Percentiles rank a stretch among this genome's conserved stretches.
Evolutionary conservation across 2,329 filamentous ascomycete genomes (phyloP).

Genomic region (Trichoderma harzianum): DNA sequence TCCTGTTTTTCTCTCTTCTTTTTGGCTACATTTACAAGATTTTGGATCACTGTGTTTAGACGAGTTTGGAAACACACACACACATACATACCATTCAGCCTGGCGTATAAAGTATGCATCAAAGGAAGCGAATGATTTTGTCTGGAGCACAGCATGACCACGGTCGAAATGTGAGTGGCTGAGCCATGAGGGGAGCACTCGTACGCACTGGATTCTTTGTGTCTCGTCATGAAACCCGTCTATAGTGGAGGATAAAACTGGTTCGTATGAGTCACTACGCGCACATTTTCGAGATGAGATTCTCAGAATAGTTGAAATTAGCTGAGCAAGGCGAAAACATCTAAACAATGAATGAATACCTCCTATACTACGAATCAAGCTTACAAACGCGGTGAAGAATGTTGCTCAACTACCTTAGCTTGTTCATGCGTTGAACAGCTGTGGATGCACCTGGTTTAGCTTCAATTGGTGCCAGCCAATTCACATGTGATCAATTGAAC

Average conservation of each 20-base stretch:
- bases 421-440: neutral
- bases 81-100: constrained; percentile 1
- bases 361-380: neutral
- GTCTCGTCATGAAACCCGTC: neutral
- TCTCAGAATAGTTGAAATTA: neutral
- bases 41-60: constrained; percentile 10
- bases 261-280: neutral
- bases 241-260: neutral
- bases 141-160: neutral
- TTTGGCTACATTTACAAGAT: constrained; percentile 4
- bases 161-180: neutral
- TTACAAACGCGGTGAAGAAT: neutral
- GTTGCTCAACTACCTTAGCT: neutral
- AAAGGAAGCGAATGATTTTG: neutral
- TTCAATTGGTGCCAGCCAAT: neutral
- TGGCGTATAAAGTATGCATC: constrained; percentile 1
- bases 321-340: neutral
- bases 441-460: neutral
- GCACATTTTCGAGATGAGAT: neutral
- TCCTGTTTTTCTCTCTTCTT: neutral
- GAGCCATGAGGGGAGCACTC: neutral
- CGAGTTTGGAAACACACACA: constrained; percentile 5
- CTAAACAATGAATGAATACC: neutral
- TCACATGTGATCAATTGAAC: neutral
- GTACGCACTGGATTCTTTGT: neutral